Evolutionary conservation across 2,329 filamentous ascomycete genomes (phyloP), one percentile per base, ranked within the genome.

Genomic region (Venturia aucupariae): DNA sequence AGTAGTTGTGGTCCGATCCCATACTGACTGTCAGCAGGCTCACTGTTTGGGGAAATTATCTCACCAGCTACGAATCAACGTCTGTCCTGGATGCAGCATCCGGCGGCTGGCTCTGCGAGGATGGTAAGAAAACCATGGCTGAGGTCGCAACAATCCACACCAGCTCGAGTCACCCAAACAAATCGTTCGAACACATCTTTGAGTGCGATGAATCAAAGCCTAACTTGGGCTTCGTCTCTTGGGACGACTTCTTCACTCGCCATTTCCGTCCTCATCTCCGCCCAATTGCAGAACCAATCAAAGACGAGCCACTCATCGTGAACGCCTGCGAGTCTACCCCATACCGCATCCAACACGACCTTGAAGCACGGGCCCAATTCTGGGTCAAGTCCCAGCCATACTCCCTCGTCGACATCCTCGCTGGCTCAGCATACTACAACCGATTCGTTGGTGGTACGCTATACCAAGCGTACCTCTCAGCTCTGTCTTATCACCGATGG

Each of bases 371-470:
- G 24, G 85, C 88, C 69, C 73, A 73, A 7, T 90, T 90, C 78
- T 90, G 86, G 81, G 78, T 86, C 70, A 90, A 90, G 71, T 81
- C 80, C 10, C 86, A 89, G 73, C 85, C 86, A 0, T 90, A 90
- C 74, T 88, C 84, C 0, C 72, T 88, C 22, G 68, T 77, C 2
- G 83, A 88, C 71, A 88, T 89, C 84, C 77, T 90, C 3, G 81
- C 77, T 0, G 75, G 84, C 68, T 84, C 88, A 68, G 70, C 77
- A 0, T 72, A 84, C 0, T 76, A 83, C 0, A 68, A 76, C 8
- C 70, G 82, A 0, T 90, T 90, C 68, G 80, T 77, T 0, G 83
- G 83, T 6, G 87, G 84, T 1, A 89, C 85, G 0, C 77, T 90
- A 35, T 90, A 90, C 72, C 87, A 90, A 70, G 87, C 86, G 0